phyloP scores from a whole-genome alignment of 148 eudicot genomes.

The Rhododendron ferrugineum region DNA sequence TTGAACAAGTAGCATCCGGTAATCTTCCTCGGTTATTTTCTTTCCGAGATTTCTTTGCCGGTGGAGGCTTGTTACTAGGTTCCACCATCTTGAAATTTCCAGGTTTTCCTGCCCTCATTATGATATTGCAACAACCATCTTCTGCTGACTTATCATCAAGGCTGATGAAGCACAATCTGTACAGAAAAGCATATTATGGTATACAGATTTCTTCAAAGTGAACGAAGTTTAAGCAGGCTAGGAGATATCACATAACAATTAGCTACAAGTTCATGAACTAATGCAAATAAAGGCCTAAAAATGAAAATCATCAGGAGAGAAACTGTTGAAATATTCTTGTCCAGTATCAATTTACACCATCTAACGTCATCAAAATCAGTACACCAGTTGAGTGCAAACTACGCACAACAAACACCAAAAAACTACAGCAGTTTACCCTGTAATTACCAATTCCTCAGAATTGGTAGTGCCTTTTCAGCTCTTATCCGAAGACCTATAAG shows the following conservation, averaged over 20 bases:
- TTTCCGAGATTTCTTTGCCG: conserved; percentile 58
- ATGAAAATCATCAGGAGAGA: background rate
- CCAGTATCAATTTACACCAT: background rate
- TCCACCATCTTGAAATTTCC: conserved; percentile 50
- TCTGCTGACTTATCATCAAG: conserved; percentile 45
- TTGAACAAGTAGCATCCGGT: conserved; percentile 17
- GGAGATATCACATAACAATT: background rate
- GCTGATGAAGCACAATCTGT: conserved; percentile 58
- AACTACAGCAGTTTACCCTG: background rate
- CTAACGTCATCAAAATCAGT: background rate
- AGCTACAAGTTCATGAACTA: background rate
- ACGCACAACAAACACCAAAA: background rate
- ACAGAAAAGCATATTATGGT: conserved; percentile 11
- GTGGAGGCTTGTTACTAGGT: conserved; percentile 54
- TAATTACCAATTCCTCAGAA: background rate
- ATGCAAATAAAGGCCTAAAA: background rate
- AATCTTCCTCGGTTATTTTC: conserved; percentile 41
- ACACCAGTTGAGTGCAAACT: background rate
- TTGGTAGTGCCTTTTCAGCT: background rate
- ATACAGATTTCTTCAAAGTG: background rate
- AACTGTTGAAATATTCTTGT: background rate
- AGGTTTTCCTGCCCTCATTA: conserved; percentile 45
- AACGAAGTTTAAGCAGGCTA: background rate
- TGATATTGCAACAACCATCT: conserved; percentile 37
- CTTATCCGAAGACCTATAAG: too few relatives aligned